Percentiles rank a stretch among this genome's conserved stretches.
Evolutionary conservation across 1,284 basidiomycete genomes (phyloP).

Genomic region (Ceratobasidium theobromae): DNA sequence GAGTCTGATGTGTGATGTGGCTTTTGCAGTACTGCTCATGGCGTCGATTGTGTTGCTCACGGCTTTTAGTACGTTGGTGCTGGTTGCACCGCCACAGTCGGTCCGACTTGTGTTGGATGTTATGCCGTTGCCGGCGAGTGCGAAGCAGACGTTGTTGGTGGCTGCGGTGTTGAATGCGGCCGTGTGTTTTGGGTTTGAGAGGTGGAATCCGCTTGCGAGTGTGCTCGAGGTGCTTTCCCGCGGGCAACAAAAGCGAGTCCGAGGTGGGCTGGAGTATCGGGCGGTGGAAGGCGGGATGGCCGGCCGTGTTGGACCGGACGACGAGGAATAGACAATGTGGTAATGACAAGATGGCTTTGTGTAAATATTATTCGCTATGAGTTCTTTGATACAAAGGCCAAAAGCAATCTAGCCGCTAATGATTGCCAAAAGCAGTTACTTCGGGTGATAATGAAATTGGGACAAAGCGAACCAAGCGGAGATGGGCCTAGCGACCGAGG

Average conservation of each 20-base stretch:
- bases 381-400: slow-evolving; percentile 33
- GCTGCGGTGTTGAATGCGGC: slow-evolving; percentile 75
- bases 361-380: slow-evolving; percentile 1
- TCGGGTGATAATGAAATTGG: background rate
- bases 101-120: slow-evolving; percentile 74
- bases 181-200: slow-evolving; percentile 77
- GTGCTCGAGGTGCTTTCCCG: slow-evolving; percentile 47
- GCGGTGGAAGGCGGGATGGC: slow-evolving; percentile 65
- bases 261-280: slow-evolving; percentile 71
- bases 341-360: background rate
- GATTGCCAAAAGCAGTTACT: background rate
- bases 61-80: slow-evolving; percentile 71
- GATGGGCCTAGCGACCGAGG: background rate
- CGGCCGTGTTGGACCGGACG: background rate
- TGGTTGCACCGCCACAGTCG: slow-evolving; percentile 67
- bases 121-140: slow-evolving; percentile 71
- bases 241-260: slow-evolving; percentile 49
- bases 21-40: slow-evolving; percentile 70
- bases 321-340: slow-evolving; percentile 31
- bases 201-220: slow-evolving; percentile 66
- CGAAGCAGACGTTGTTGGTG: slow-evolving; percentile 67
- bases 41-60: slow-evolving; percentile 65
- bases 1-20: background rate
- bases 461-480: background rate
- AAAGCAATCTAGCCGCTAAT: background rate